Evolutionary conservation across 2,329 filamentous ascomycete genomes (phyloP).

Genomic region (Davidsoniella eucalypti): DNA sequence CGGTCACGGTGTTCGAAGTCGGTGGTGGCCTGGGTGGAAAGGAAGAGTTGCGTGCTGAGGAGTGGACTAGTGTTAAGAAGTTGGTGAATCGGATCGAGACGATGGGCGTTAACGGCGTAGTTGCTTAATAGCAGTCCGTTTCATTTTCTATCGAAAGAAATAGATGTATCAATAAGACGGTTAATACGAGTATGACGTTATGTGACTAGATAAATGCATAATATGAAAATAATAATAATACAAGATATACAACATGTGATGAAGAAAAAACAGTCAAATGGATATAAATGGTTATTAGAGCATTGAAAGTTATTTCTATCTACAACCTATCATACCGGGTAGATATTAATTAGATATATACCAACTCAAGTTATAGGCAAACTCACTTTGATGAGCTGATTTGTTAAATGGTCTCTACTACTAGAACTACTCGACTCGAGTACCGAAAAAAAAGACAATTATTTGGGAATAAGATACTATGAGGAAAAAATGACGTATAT

Average conservation of each 20-base stretch:
- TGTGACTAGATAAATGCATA: constrained; percentile 1
- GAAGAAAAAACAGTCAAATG: background rate
- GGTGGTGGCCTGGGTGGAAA: constrained; percentile 66
- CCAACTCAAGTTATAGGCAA: no score
- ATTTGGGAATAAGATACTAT: no score
- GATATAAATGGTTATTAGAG: no score
- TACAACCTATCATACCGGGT: no score
- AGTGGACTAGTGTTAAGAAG: constrained; percentile 89
- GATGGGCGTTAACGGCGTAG: constrained; percentile 32
- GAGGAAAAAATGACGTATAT: no score
- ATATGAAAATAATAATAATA: background rate
- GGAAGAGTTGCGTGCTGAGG: constrained; percentile 67
- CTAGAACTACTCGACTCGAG: no score
- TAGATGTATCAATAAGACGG: background rate
- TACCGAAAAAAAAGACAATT: no score
- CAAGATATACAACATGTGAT: background rate
- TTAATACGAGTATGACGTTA: constrained; percentile 1
- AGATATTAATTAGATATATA: no score
- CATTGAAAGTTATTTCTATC: no score
- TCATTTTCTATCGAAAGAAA: no score
- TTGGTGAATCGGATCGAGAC: constrained; percentile 61
- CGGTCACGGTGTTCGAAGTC: constrained; percentile 86
- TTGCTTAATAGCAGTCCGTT: constrained; percentile 15
- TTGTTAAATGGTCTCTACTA: no score
- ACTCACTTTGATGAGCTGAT: no score